A percentile compares a stretch with the other conserved stretches of the same genome.
Conservation (phyloP, 2,329 filamentous ascomycete genomes). For the Pleochaeta shiraiana region DNA sequence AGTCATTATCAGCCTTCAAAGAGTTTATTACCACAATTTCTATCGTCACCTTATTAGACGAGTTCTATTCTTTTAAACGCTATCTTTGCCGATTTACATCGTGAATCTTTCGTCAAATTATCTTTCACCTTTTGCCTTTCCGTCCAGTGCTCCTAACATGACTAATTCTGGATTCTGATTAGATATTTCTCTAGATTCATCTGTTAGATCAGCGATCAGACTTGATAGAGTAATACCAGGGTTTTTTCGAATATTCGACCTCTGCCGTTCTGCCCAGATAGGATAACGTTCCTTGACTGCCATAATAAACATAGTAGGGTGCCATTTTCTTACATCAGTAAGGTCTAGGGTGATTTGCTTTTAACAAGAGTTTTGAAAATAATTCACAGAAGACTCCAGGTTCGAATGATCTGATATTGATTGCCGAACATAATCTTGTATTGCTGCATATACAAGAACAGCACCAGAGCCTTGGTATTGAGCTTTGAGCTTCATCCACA, state of each 20-base stretch:
- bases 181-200: background rate
- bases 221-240: background rate
- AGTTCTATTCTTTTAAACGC: too few species aligned
- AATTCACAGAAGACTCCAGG: background rate
- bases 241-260: background rate
- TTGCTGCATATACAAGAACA: background rate
- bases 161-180: background rate
- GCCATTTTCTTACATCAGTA: background rate
- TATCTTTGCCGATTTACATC: too few species aligned
- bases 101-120: too few species aligned
- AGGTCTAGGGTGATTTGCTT: background rate
- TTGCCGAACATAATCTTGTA: background rate
- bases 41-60: too few species aligned
- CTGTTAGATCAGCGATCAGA: background rate
- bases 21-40: too few species aligned
- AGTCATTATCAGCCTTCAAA: too few species aligned
- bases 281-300: background rate
- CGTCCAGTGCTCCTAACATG: background rate
- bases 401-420: background rate
- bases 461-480: background rate
- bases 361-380: constrained; percentile 1
- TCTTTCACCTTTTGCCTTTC: too few species aligned
- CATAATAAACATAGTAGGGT: constrained; percentile 1
- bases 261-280: background rate
- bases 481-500: background rate